Evolutionary conservation across 257 asterid genomes (phyloP), one percentile per base, ranked within the genome.

Genomic region (Gentiana straminea): DNA sequence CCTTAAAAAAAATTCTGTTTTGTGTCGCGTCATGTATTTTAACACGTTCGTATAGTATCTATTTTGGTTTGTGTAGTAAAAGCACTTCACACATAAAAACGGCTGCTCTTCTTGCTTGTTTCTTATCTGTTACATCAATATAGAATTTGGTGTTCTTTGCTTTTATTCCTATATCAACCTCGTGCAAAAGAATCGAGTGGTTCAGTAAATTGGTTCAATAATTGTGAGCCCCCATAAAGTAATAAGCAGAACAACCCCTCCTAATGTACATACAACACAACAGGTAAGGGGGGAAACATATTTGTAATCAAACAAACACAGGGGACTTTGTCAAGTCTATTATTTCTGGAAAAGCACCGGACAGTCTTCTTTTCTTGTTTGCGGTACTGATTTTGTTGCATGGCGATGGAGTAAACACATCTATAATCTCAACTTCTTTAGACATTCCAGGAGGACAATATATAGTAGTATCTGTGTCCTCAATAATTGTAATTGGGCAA

Each of bases 311-410:
- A 51, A 71, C 64, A 38, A 36, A 64, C 66, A 84, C 39, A 41
- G 95, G 96, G 54, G 93, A 87, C 48, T 72, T 76, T 43, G 98
- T 84, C 81, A 91, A 68, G 79, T 91, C 97, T n/a, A 91, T 85
- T 69, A 88, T 72, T 70, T 83, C 94, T 54, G 84, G 81, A 61
- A 55, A 60, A 48, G 49, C 8, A 70, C 46, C 60, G 1, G 76
- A 69, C 4, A 52, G 57, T 60, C 75, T 69, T 63, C 86, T 84
- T 75, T 65, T 90, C 80, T 80, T 81, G 66, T 68, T 62, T 49
- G 74, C 70, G 6, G 69, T 57, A 43, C 66, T 68, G 2, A 38
- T 55, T 8, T 9, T 48, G 52, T 51, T 55, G 73, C 82, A 67
- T 52, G 91, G 95, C 4, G 97, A 45, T 36, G 63, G 49, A 33